A percentile compares a stretch with the other conserved stretches of the same genome.
Conservation (phyloP, 2,329 filamentous ascomycete species). For the Colletotrichum spaethianum region DNA sequence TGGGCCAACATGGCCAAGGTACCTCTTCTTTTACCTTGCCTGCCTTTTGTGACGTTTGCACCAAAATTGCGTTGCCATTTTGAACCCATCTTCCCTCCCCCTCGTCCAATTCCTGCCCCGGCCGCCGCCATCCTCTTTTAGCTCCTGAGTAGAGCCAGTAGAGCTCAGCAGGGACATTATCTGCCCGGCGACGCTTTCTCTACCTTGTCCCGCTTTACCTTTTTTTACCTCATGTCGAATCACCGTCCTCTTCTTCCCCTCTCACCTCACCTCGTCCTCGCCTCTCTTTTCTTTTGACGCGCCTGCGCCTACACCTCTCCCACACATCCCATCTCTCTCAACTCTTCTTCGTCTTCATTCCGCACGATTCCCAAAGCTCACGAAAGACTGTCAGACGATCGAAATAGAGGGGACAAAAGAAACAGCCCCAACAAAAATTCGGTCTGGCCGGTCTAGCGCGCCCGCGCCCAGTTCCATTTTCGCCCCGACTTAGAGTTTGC, state of each 20-base stretch:
- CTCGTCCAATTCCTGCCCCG: slow-evolving; percentile 20
- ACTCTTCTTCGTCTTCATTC: not conserved
- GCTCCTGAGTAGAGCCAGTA: not conserved
- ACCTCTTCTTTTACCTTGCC: not conserved
- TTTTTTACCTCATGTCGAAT: not conserved
- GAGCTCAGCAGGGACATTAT: slow-evolving; percentile 9
- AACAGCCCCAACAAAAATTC: slow-evolving; percentile 24
- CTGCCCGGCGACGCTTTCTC: slow-evolving; percentile 7
- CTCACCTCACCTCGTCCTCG: slow-evolving; percentile 2
- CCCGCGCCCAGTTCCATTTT: slow-evolving; percentile 17
- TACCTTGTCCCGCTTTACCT: not conserved
- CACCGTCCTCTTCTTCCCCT: not conserved
- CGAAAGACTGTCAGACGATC: not conserved
- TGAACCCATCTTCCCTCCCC: slow-evolving; percentile 20
- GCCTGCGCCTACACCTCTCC: not conserved
- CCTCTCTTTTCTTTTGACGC: not conserved
- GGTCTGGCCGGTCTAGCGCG: slow-evolving; percentile 38
- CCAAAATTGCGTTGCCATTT: slow-evolving; percentile 35
- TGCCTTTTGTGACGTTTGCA: slow-evolving; percentile 39
- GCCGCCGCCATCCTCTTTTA: slow-evolving; percentile 26
- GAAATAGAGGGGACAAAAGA: not conserved
- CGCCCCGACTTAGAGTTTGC: slow-evolving; percentile 38
- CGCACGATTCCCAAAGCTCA: slow-evolving; percentile 1
- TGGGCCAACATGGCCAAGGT: not conserved
- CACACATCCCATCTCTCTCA: not conserved